Conservation (phyloP, 805 yeast species). For the Kazachstania psychrophila region DNA sequence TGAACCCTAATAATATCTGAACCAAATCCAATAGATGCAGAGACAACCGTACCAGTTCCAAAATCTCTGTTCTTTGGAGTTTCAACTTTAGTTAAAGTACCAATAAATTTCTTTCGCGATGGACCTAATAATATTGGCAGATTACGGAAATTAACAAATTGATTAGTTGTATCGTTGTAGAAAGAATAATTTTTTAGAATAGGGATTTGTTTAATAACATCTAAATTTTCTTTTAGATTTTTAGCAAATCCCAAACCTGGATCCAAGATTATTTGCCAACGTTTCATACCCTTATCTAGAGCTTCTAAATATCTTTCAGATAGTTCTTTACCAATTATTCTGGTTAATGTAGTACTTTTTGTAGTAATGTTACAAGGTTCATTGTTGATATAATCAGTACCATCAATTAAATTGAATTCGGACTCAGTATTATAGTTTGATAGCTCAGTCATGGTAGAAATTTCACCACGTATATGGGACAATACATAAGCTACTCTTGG, state of each 20-base stretch:
- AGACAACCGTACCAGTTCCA: conserved; percentile 69
- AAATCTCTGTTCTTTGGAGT: conserved; percentile 53
- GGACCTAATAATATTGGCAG: conserved; percentile 77
- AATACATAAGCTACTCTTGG: conserved; percentile 66
- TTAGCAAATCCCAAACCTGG: conserved; percentile 99
- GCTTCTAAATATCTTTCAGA: conserved; percentile 48
- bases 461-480: conserved; percentile 80
- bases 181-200: conserved; percentile 40
- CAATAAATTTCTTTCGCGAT: conserved; percentile 81
- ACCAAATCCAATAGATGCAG: conserved; percentile 63
- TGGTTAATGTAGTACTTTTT: conserved; percentile 31
- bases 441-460: conserved; percentile 57
- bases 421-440: conserved; percentile 42
- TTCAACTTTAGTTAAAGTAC: conserved; percentile 52
- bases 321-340: conserved; percentile 59
- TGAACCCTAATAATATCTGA: conserved; percentile 84
- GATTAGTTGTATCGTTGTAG: conserved; percentile 12
- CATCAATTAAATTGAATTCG: conserved; percentile 9
- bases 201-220: conserved; percentile 45
- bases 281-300: conserved; percentile 49
- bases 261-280: conserved; percentile 89
- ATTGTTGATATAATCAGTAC: conserved; percentile 14
- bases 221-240: conserved; percentile 56
- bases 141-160: conserved; percentile 25
- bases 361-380: not conserved